Percentiles rank a stretch among this genome's conserved stretches.
These are phyloP conservation scores for Cladosporium sp. DNA, from an alignment of 2,329 filamentous ascomycete species.

Conservation along the genomic window DNA sequence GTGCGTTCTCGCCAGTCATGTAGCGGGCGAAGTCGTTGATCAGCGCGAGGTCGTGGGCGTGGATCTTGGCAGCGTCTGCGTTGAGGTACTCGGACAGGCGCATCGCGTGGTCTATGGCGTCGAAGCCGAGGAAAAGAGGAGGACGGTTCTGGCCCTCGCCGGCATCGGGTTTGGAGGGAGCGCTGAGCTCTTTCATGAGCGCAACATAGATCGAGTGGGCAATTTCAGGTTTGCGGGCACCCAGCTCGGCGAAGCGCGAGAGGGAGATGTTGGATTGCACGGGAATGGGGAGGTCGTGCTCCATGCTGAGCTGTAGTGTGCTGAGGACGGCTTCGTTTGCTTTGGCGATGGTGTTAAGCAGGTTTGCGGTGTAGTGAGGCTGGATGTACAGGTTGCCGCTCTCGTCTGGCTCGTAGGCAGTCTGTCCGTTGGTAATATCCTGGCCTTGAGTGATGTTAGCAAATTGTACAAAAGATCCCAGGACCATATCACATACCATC, in stretches of 20 bases:
- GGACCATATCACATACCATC: slow-evolving; percentile 59
- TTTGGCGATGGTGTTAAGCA: slow-evolving; percentile 67
- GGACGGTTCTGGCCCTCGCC: slow-evolving; percentile 45
- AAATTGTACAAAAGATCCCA: neutral
- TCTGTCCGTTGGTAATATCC: slow-evolving; percentile 74
- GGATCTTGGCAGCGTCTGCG: slow-evolving; percentile 66
- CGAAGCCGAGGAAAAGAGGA: slow-evolving; percentile 68
- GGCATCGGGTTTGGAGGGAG: slow-evolving; percentile 35
- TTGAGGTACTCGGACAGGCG: slow-evolving; percentile 68
- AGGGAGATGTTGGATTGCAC: slow-evolving; percentile 58
- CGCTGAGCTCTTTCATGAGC: slow-evolving; percentile 72
- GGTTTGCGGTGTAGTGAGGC: slow-evolving; percentile 67
- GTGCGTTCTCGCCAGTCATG: slow-evolving; percentile 53
- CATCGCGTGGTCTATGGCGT: slow-evolving; percentile 81
- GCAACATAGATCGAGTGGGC: slow-evolving; percentile 78
- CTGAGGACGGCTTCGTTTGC: slow-evolving; percentile 66
- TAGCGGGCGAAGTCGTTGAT: slow-evolving; percentile 70
- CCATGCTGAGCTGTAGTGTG: slow-evolving; percentile 45
- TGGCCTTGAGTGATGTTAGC: slow-evolving; percentile 52
- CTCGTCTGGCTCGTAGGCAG: slow-evolving; percentile 66
- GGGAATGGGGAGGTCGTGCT: slow-evolving; percentile 55
- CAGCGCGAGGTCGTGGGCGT: slow-evolving; percentile 78
- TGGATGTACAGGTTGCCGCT: slow-evolving; percentile 63
- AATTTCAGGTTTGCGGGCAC: slow-evolving; percentile 67
- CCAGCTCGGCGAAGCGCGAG: slow-evolving; percentile 61